Conservation (phyloP, 352 stramenopile genomes). For the Thraustochytrium striatum region DNA sequence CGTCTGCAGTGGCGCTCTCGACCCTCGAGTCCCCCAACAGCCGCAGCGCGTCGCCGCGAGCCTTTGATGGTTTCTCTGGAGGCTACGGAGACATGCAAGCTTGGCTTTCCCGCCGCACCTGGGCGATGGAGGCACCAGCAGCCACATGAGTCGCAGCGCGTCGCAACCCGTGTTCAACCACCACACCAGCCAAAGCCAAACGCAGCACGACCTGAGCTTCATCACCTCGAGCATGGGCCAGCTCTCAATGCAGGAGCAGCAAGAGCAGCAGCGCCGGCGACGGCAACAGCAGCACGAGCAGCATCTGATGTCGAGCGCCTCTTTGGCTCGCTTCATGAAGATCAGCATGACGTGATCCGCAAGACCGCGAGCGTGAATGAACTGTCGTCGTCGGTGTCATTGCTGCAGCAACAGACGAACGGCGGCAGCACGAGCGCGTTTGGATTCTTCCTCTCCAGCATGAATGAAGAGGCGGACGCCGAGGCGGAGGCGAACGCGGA, state of each 20-base stretch:
- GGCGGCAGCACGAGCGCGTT: too few relatives aligned
- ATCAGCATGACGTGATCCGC: background rate
- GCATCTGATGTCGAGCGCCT: background rate
- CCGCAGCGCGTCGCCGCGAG: background rate
- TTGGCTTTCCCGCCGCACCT: background rate
- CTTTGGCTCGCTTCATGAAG: background rate
- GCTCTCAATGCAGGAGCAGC: background rate
- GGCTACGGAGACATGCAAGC: background rate
- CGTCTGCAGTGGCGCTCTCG: slow-evolving; percentile 28
- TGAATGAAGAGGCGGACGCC: too few relatives aligned
- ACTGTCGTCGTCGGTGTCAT: too few relatives aligned
- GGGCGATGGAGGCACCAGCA: background rate
- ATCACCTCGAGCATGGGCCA: background rate
- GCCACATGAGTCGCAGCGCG: slow-evolving; percentile 16
- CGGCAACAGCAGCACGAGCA: background rate
- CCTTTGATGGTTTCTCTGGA: background rate
- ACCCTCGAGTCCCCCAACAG: slow-evolving; percentile 28
- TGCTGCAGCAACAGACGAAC: too few relatives aligned
- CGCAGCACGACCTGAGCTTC: background rate
- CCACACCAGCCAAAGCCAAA: background rate
- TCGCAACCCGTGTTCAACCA: slow-evolving; percentile 20
- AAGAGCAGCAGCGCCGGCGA: background rate
- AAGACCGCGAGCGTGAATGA: slow-evolving; percentile 11
- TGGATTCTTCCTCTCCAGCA: too few relatives aligned
- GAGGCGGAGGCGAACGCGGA: too few relatives aligned